Evolutionary conservation across 2,329 filamentous ascomycete genomes (phyloP).

Genomic region (Parafenestella ontariensis): DNA sequence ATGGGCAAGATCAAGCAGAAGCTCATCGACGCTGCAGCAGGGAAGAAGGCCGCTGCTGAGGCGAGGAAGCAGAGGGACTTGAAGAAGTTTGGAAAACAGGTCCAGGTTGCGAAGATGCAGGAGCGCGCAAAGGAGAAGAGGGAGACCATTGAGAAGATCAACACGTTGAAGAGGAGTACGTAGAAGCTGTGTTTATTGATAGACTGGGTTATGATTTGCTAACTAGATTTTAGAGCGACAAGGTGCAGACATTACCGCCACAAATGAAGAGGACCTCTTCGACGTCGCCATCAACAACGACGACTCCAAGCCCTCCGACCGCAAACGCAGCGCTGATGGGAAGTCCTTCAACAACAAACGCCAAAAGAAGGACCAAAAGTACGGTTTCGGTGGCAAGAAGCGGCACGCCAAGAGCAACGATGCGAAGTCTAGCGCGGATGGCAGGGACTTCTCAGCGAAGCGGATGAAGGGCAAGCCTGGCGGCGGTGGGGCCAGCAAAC

Average conservation of each 20-base stretch:
- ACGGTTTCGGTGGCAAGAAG: slow-evolving; percentile 96
- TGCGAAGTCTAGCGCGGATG: slow-evolving; percentile 79
- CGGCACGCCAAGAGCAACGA: slow-evolving; percentile 88
- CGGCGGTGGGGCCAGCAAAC: slow-evolving; percentile 36
- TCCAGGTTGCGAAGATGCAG: slow-evolving; percentile 94
- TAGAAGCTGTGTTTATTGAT: slow-evolving; percentile 24
- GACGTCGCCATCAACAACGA: slow-evolving; percentile 75
- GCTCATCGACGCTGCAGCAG: slow-evolving; percentile 87
- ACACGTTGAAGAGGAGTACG: slow-evolving; percentile 92
- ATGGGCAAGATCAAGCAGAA: slow-evolving; percentile 97
- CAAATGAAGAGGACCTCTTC: slow-evolving; percentile 85
- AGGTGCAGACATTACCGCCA: slow-evolving; percentile 69
- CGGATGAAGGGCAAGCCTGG: slow-evolving; percentile 74
- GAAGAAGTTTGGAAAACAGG: slow-evolving; percentile 99
- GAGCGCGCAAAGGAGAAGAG: slow-evolving; percentile 92
- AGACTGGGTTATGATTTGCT: slow-evolving; percentile 13
- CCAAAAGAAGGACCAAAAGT: slow-evolving; percentile 93
- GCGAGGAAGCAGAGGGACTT: slow-evolving; percentile 90
- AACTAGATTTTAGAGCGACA: slow-evolving; percentile 74
- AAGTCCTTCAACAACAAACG: slow-evolving; percentile 71
- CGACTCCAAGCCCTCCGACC: slow-evolving; percentile 54
- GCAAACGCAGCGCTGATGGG: slow-evolving; percentile 44
- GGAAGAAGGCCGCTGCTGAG: slow-evolving; percentile 90
- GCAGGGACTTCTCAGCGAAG: slow-evolving; percentile 79
- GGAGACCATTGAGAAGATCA: slow-evolving; percentile 94